Base-by-base conservation (phyloP, 2,329 filamentous ascomycete genomes). In the Talaromyces sp. region DNA sequence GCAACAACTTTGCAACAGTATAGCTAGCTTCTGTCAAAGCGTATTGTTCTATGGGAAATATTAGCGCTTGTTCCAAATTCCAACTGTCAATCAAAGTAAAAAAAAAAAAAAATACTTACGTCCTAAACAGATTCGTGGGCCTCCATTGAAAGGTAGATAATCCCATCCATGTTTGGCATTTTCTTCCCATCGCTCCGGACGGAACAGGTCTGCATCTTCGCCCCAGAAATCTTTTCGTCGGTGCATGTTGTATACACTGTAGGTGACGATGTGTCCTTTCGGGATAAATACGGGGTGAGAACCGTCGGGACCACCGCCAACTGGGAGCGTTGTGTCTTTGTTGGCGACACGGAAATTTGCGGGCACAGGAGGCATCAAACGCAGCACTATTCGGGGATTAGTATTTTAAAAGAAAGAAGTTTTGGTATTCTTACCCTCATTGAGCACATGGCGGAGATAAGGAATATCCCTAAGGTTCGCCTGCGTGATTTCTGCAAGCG, bases 211-310 rank as follows among this genome's bases (percentile, higher is more conserved):
- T 0, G 78, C 78, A 49, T 82, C 80, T 0, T 68, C 58, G 2
- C 80, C 80, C 69, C 75, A 83, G 59, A 78, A 68, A 46, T 83
- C 80, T 49, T 70, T 72, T 19, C 89, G 84, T 1, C 90, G 85
- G 70, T 95, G 90, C 88, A 93, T 89, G 6, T 84, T 75, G 56
- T 90, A 81, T 0, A 88, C 81, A 51, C 81, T 86, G 78, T 91
- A 95, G 49, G 75, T 80, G 62, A 93, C 78, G 6, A 82, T 73
- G 1, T 85, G 86, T 67, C 87, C 85, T 73, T 89, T 88, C 60
- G 83, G 82, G 4, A 91, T 75, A 59, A 86, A 84, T 1, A 93
- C 69, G 0, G 89, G 89, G 41, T 80, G 75, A 1, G 75, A 73
- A 32, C 80, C 75, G n/a, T 62, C 57, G 19, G 54, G 49, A 0